phyloP scores from a whole-genome alignment of 177 flowering plant species.

The Vitis hybrid region DNA sequence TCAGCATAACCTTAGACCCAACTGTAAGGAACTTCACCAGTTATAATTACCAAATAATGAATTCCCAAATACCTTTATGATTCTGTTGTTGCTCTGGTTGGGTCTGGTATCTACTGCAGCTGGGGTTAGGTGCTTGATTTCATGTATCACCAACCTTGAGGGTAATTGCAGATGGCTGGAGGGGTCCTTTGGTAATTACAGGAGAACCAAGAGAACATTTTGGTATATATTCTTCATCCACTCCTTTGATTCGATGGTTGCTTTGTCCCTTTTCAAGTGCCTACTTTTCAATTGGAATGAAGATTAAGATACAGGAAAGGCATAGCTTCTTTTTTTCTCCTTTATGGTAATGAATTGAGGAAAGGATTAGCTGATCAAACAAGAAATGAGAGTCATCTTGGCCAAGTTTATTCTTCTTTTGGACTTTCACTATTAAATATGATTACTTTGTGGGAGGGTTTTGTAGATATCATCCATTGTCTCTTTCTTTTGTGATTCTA shows the following conservation, averaged over 20 bases:
- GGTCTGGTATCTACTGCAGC: no score
- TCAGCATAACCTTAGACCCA: not conserved
- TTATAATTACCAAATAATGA: no score
- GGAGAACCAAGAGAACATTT: constrained; percentile 3
- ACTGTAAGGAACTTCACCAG: no score
- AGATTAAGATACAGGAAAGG: constrained; percentile 19
- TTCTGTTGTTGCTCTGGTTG: no score
- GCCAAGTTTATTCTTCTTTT: not conserved
- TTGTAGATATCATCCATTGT: not conserved
- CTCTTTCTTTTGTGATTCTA: not conserved
- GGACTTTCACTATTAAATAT: not conserved
- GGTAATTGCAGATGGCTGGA: not conserved
- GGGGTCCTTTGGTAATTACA: constrained; percentile 17
- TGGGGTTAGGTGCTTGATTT: not conserved
- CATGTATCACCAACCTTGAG: not conserved
- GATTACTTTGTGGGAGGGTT: not conserved
- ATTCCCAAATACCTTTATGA: no score
- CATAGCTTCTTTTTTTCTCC: constrained; percentile 9
- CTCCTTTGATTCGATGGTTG: constrained; percentile 17
- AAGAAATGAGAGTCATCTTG: constrained; percentile 8
- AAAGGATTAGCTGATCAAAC: constrained; percentile 1
- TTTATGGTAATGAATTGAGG: constrained; percentile 5
- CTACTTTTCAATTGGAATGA: constrained; percentile 1
- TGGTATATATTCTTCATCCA: constrained; percentile 21
- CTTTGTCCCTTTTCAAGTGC: constrained; percentile 10